Conservation (phyloP, 1,284 basidiomycete species). For the Heterobasidion irregulare region DNA sequence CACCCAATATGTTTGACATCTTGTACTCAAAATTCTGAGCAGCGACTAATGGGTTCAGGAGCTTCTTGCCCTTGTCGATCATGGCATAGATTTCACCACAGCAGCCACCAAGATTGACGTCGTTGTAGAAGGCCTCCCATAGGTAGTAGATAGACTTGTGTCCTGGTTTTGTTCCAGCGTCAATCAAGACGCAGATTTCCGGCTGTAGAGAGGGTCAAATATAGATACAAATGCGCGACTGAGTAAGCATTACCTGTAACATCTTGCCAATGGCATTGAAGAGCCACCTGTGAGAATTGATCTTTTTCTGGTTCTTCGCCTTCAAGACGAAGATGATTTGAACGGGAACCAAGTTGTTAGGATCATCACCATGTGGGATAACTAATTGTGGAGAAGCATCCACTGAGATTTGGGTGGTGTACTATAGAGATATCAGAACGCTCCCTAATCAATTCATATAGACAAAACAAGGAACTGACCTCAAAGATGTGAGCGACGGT, state of each 20-base stretch:
- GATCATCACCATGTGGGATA: slow-evolving; percentile 81
- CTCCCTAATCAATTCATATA: background rate
- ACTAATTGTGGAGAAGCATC: slow-evolving; percentile 86
- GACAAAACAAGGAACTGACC: slow-evolving; percentile 28
- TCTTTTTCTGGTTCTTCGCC: slow-evolving; percentile 97
- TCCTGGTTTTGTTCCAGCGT: slow-evolving; percentile 94
- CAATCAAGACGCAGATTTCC: slow-evolving; percentile 85
- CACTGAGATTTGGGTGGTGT: slow-evolving; percentile 88
- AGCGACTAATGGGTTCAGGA: slow-evolving; percentile 89
- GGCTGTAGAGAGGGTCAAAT: slow-evolving; percentile 39
- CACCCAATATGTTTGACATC: slow-evolving; percentile 91
- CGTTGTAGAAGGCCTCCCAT: slow-evolving; percentile 89
- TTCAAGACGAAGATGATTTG: slow-evolving; percentile 95
- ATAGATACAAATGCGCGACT: background rate
- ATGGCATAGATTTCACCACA: slow-evolving; percentile 93
- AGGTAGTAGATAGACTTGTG: slow-evolving; percentile 96
- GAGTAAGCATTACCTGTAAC: slow-evolving; percentile 43
- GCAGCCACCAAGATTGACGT: slow-evolving; percentile 68
- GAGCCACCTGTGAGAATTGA: slow-evolving; percentile 95
- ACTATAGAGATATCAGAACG: slow-evolving; percentile 32
- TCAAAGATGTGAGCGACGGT: slow-evolving; percentile 91
- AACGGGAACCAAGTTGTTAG: slow-evolving; percentile 90
- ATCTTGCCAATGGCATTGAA: slow-evolving; percentile 94
- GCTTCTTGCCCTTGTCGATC: slow-evolving; percentile 87
- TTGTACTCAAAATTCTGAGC: slow-evolving; percentile 99